phyloP scores from a whole-genome alignment of 2,329 filamentous ascomycete genomes.

The Trichoderma simmonsii region DNA sequence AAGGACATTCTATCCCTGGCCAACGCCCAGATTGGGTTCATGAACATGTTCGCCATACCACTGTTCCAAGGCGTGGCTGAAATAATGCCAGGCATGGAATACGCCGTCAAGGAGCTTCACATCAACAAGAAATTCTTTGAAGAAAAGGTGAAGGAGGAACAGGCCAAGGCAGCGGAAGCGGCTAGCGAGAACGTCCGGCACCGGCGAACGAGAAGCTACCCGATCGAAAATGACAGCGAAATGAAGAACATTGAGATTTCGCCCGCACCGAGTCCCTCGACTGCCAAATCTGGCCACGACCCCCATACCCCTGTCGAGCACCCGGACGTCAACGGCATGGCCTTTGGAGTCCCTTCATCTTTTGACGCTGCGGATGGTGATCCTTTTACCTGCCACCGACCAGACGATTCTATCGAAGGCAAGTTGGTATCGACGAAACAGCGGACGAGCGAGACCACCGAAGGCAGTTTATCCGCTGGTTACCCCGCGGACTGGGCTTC shows the following conservation, averaged over 20 bases:
- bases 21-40: conserved; percentile 89
- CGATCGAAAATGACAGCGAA: conserved; percentile 26
- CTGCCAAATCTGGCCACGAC: conserved; percentile 13
- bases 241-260: conserved; percentile 27
- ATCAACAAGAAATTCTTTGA: conserved; percentile 75
- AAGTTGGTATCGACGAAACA: conserved; percentile 48
- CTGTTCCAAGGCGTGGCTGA: conserved; percentile 86
- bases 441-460: conserved; percentile 60
- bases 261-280: conserved; percentile 19
- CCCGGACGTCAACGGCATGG: conserved; percentile 44
- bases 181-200: conserved; percentile 38
- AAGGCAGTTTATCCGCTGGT: conserved; percentile 54
- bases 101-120: conserved; percentile 78
- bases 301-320: conserved; percentile 31
- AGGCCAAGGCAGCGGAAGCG: conserved; percentile 40
- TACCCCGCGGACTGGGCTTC: conserved; percentile 59
- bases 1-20: conserved; percentile 80
- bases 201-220: conserved; percentile 39
- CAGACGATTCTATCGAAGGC: conserved; percentile 33
- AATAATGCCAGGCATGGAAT: conserved; percentile 79
- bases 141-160: conserved; percentile 61
- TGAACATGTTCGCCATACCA: conserved; percentile 92
- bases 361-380: conserved; percentile 50
- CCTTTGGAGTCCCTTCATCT: conserved; percentile 42
- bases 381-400: conserved; percentile 41